phyloP scores from a whole-genome alignment of 176 grass and related monocot genomes.

The Musa itinerans region DNA sequence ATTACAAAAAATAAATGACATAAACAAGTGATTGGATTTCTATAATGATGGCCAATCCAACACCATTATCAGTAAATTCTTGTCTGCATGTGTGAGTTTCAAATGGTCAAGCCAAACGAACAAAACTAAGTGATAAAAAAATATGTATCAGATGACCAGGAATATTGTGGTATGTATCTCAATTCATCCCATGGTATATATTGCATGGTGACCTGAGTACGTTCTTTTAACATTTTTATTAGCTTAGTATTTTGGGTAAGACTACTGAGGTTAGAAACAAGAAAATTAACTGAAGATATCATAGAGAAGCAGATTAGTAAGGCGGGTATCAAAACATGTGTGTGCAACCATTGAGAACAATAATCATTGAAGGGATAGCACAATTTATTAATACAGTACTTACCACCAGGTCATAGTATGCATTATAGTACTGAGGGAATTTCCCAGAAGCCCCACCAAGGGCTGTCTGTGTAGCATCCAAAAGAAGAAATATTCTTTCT shows the following conservation, averaged over 20 bases:
- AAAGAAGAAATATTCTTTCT: slow-evolving; percentile 93
- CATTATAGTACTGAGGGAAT: slow-evolving; percentile 82
- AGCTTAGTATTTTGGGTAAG: not conserved
- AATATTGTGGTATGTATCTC: not conserved
- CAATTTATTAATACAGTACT: slow-evolving; percentile 2
- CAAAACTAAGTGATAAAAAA: no score
- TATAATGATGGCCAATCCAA: no score
- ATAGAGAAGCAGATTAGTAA: no score
- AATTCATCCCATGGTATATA: not conserved
- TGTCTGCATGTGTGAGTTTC: no score
- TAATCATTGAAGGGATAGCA: no score
- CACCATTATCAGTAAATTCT: no score
- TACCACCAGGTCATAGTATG: slow-evolving; percentile 98
- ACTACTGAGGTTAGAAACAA: not conserved
- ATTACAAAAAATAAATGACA: no score
- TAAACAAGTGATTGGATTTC: no score
- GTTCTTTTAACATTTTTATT: not conserved
- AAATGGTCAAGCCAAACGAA: no score
- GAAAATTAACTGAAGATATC: not conserved
- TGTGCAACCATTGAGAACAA: not conserved
- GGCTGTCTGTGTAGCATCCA: slow-evolving; percentile 90
- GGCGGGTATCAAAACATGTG: not conserved
- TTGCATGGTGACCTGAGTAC: not conserved
- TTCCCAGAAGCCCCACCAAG: slow-evolving; percentile 88
- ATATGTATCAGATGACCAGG: no score